Evolutionary conservation across 1,284 basidiomycete species (phyloP).

Genomic region (Ustilago vetiveriae): DNA sequence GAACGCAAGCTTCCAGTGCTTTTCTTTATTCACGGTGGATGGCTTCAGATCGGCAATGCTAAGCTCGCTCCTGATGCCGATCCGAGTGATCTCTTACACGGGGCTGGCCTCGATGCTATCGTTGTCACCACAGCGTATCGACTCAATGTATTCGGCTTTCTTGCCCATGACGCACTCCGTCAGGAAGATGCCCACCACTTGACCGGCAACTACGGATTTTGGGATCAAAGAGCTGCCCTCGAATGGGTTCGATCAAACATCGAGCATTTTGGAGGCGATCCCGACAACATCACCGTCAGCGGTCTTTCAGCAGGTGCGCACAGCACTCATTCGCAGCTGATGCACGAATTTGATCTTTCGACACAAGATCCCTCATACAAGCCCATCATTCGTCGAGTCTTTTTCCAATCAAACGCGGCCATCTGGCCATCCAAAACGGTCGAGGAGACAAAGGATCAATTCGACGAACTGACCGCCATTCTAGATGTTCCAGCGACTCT

Average conservation of each 20-base stretch:
- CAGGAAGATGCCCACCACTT: conserved; percentile 20
- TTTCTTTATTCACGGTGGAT: conserved; percentile 50
- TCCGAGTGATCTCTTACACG: conserved; percentile 30
- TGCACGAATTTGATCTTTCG: conserved; percentile 56
- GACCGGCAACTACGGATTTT: conserved; percentile 53
- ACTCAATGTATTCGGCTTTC: conserved; percentile 49
- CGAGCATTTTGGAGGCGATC: conserved; percentile 60
- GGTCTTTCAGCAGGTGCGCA: conserved; percentile 66
- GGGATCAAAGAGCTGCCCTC: conserved; percentile 48
- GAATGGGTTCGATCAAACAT: conserved; percentile 61
- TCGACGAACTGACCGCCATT: conserved; percentile 30
- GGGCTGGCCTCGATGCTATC: conserved; percentile 23
- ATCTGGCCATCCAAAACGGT: conserved; percentile 41
- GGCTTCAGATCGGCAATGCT: conserved; percentile 47
- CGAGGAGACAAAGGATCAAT: conserved; percentile 27
- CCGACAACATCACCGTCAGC: conserved; percentile 58
- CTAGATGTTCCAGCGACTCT: conserved; percentile 10
- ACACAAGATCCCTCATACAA: conserved; percentile 12
- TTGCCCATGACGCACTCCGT: conserved; percentile 32
- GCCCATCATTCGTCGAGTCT: conserved; percentile 36
- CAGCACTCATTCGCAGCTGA: conserved; percentile 64
- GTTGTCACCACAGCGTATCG: conserved; percentile 46
- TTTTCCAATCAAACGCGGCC: conserved; percentile 46
- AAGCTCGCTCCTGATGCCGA: conserved; percentile 15
- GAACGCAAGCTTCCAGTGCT: conserved; percentile 27